Evolutionary conservation across 2,329 filamentous ascomycete species (phyloP).

Genomic region (Aspergillus clavatus): DNA sequence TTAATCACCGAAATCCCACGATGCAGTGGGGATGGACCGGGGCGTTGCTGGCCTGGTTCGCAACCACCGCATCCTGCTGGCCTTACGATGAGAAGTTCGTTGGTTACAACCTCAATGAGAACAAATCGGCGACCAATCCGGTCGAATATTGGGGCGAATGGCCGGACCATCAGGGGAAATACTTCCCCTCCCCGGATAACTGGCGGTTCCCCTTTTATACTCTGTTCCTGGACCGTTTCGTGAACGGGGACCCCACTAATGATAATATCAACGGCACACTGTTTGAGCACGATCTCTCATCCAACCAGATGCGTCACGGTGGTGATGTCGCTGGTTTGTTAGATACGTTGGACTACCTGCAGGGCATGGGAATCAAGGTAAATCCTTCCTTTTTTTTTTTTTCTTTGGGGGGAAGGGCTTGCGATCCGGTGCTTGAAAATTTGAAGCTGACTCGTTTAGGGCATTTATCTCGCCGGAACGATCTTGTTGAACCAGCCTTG

Average conservation of each 20-base stretch:
- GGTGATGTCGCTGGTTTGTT: conserved; percentile 54
- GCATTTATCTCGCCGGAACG: conserved; percentile 57
- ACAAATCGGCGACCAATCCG: conserved; percentile 49
- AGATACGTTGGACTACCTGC: conserved; percentile 59
- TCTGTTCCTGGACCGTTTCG: conserved; percentile 58
- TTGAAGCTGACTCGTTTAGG: conserved; percentile 36
- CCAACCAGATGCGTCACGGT: conserved; percentile 58
- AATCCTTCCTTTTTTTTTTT: background rate
- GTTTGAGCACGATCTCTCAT: conserved; percentile 56
- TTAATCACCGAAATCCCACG: no score
- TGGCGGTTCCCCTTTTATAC: conserved; percentile 64
- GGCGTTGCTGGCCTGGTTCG: conserved; percentile 22
- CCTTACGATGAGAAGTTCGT: conserved; percentile 47
- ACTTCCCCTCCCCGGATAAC: conserved; percentile 52
- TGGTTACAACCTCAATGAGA: conserved; percentile 57
- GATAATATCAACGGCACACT: conserved; percentile 57
- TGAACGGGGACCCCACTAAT: conserved; percentile 59
- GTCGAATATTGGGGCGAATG: conserved; percentile 55
- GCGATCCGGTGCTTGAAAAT: no score
- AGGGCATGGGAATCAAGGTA: conserved; percentile 59
- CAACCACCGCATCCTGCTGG: conserved; percentile 22
- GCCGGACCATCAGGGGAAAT: conserved; percentile 43
- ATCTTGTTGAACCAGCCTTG: conserved; percentile 60
- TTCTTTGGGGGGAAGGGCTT: background rate
- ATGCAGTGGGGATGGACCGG: conserved; percentile 26